phyloP scores from a whole-genome alignment of 2,329 filamentous ascomycete species.

The Exserohilum turcica region DNA sequence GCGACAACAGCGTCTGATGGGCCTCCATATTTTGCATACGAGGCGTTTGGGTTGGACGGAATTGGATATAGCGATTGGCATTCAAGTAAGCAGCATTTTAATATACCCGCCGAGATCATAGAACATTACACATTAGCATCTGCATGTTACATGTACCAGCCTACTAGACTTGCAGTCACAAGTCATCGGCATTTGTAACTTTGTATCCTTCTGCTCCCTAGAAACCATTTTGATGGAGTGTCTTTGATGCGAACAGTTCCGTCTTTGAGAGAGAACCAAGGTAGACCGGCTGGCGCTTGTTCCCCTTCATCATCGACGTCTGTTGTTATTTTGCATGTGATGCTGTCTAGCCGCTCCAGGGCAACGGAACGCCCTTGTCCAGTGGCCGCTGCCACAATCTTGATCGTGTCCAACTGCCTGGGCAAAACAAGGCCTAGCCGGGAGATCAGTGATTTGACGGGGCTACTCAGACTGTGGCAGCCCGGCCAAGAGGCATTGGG shows the following conservation, averaged over 20 bases:
- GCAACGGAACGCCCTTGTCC: slow-evolving; percentile 13
- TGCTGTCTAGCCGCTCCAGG: slow-evolving; percentile 21
- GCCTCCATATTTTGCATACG: slow-evolving; percentile 32
- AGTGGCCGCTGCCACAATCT: slow-evolving; percentile 26
- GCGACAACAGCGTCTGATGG: slow-evolving; percentile 43
- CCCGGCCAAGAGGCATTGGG: background rate
- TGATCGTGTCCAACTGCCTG: slow-evolving; percentile 13
- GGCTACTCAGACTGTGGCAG: background rate
- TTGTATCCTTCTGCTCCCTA: slow-evolving; percentile 43
- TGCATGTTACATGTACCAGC: background rate
- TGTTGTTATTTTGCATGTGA: slow-evolving; percentile 28
- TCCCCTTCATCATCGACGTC: slow-evolving; percentile 21
- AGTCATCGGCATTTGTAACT: slow-evolving; percentile 42
- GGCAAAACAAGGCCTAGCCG: slow-evolving; percentile 20
- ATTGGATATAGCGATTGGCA: slow-evolving; percentile 14
- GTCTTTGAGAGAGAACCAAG: slow-evolving; percentile 39
- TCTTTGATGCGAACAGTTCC: slow-evolving; percentile 40
- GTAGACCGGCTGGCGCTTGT: slow-evolving; percentile 20
- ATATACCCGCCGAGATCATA: slow-evolving; percentile 21
- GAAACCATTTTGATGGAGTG: slow-evolving; percentile 33
- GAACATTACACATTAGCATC: slow-evolving; percentile 4
- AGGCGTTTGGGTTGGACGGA: slow-evolving; percentile 28
- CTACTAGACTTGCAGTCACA: background rate
- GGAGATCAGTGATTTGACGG: background rate
- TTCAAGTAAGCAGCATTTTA: slow-evolving; percentile 10